Conservation (phyloP, 2,329 filamentous ascomycete species). For the Alternaria hordeiaustralica region DNA sequence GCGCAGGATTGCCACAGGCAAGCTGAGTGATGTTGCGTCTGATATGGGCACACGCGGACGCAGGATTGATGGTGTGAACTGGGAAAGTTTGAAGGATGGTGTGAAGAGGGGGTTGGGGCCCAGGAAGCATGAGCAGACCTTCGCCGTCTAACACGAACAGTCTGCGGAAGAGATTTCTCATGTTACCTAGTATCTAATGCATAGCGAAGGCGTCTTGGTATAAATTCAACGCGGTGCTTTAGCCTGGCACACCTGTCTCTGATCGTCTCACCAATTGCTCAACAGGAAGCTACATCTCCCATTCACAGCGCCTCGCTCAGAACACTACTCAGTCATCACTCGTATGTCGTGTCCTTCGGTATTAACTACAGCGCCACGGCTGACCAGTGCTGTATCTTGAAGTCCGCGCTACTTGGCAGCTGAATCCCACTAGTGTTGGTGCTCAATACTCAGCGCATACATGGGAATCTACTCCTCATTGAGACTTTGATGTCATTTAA, state of each 20-base stretch:
- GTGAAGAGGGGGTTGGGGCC: conserved; percentile 46
- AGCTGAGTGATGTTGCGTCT: conserved; percentile 55
- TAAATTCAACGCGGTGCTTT: neutral
- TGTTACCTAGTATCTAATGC: neutral
- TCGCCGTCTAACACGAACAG: conserved; percentile 14
- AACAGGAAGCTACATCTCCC: neutral
- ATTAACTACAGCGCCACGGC: neutral
- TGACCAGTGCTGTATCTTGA: neutral
- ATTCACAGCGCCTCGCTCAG: neutral
- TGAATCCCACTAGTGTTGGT: neutral
- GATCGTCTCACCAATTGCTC: neutral
- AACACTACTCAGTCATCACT: neutral
- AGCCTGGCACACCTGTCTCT: neutral
- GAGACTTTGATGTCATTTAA: neutral
- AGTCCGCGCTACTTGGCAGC: neutral
- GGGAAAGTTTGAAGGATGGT: conserved; percentile 54
- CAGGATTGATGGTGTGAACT: conserved; percentile 59
- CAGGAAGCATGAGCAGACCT: conserved; percentile 34
- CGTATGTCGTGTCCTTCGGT: rapidly evolving
- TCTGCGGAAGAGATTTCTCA: neutral
- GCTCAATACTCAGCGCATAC: neutral
- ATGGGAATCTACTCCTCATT: neutral
- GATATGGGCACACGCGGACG: conserved; percentile 46
- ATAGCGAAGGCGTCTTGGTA: conserved; percentile 2
- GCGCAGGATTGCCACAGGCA: conserved; percentile 73